Percentiles rank a stretch among this genome's conserved stretches.
phyloP scores from a whole-genome alignment of 371 early-diverging fungal genomes.

The Mortierella sp. region DNA sequence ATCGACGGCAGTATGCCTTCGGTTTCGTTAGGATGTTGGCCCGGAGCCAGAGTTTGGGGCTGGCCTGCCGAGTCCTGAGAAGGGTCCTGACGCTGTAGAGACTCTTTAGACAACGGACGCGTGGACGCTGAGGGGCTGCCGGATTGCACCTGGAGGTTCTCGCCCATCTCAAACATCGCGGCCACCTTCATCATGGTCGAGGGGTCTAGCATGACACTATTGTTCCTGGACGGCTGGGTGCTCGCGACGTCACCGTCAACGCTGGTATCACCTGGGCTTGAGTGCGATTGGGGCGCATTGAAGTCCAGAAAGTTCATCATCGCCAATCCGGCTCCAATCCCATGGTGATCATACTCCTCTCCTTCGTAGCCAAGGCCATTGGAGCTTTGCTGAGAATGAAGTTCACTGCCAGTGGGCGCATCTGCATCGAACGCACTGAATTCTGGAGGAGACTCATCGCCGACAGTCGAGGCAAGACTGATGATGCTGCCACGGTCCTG shows the following conservation, averaged over 20 bases:
- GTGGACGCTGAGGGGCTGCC: constrained; percentile 6
- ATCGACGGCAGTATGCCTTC: constrained; percentile 37
- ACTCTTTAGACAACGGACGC: constrained; percentile 26
- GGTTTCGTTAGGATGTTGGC: constrained; percentile 48
- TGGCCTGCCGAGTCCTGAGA: constrained; percentile 12
- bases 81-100: constrained; percentile 8
- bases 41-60: constrained; percentile 18
- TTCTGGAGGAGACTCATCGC: constrained; percentile 46
- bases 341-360: constrained; percentile 46
- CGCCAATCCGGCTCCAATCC: constrained; percentile 41
- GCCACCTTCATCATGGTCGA: constrained; percentile 30
- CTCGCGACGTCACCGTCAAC: constrained; percentile 33
- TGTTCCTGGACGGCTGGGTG: constrained; percentile 44
- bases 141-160: constrained; percentile 18
- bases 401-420: constrained; percentile 10
- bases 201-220: constrained; percentile 47
- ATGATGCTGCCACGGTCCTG: constrained; percentile 53
- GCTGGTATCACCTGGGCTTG: constrained; percentile 42
- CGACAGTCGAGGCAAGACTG: constrained; percentile 48
- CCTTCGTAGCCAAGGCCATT: constrained; percentile 28
- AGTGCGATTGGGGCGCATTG: constrained; percentile 22
- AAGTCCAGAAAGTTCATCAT: constrained; percentile 50
- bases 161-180: constrained; percentile 31
- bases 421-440: constrained; percentile 37
- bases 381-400: constrained; percentile 29